Base-by-base conservation (phyloP, 495 filamentous ascomycete genomes). In the Mycothermus thermophilus region DNA sequence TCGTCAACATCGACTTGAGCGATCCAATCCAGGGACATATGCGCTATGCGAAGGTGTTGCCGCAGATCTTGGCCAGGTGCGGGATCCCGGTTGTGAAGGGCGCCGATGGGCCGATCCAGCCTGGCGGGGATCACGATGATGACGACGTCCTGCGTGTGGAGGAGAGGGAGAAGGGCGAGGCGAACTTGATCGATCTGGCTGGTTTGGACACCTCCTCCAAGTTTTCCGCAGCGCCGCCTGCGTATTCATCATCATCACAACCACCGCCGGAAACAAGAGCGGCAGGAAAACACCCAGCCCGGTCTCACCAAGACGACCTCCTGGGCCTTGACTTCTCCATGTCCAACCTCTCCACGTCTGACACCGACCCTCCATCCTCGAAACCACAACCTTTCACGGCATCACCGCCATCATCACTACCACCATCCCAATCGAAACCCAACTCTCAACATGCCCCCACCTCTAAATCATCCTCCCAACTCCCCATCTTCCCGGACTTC, bases 1-100 rank as follows among this genome's bases (percentile, higher is more conserved):
- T 90, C 0, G 79, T 84, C 43, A 88, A 87, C 37, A 43, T 87
- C 5, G 67, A 92, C 48, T 67, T 82, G n/a, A 80, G 70, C 39
- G 71, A 78, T 8, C 66, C 72, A 20, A 74, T 88, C 22, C 71
- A 64, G 34, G 83, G 83, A 0, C 83, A 92, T 45, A 54, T 82
- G 24, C 62, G 72, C 5, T 87, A 87, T 40, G 71, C 80, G 10
- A 74, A 69, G 30, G 51, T 85, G 12, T 70, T 83, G 4, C 77
- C 75, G 9, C 68, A 62, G 31, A 82, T 88, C 14, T 59, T 92
- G 5, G 59, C 62, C 18, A 65, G 69, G 13, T 77, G 80, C 30
- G 81, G 78, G 5, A 72, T 85, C 27, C 72, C 78, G 20, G 71
- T 78, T 31, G 58, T 83, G 16, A 66, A 75, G 18, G 60, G 55